Base-by-base conservation (phyloP, 108 stramenopile species). In the Seminavis robusta region DNA sequence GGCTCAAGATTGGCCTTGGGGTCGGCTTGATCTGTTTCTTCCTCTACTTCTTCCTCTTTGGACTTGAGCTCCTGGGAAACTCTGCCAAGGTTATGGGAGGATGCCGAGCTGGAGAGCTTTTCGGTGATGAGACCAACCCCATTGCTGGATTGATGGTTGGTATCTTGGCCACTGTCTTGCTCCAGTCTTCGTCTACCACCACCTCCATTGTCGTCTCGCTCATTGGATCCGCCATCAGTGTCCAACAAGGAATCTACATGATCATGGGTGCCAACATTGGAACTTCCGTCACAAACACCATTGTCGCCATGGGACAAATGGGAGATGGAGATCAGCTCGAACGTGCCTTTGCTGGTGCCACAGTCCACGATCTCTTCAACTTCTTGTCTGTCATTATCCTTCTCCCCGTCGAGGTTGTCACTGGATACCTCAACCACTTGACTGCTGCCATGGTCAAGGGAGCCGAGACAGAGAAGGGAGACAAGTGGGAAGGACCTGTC, bases 341-440 rank as follows among this genome's bases (percentile, higher is more conserved):
- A 47, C 86, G 87, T 50, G 92, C 89, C 48, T 94, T 94, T 54
- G 84, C 89, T 25, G 92, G 92, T 39, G 92, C 92, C 56, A 90
- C 89, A 16, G 92, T 94, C 50, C 92, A 94, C 71, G 92, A 94
- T 61, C 75, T 86, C 71, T 94, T 94, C 83, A 94, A 94, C 85
- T 81, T 83, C 47, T 56, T 94, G 49, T 59, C 87, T 44, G 92
- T 94, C 9, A 71, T 61, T n/a, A 39, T 88, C 44, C 69, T 90
- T 40, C 78, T 94, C 50, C 92, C 92, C 15, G 19, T 94, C 19
- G 92, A 94, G 67, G 55, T 76, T 56, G 52, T 70, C 67, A 71
- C 76, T 20, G 59, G 65, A 33, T 81, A 79, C 67, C 56, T 94
- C 10, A 55, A 67, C 52, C 26, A 44, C 46, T 47, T 90, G 32